Evolutionary conservation across 371 early-diverging fungal genomes (phyloP), one percentile per base, ranked within the genome.

Genomic region (Batkoa obscura): DNA sequence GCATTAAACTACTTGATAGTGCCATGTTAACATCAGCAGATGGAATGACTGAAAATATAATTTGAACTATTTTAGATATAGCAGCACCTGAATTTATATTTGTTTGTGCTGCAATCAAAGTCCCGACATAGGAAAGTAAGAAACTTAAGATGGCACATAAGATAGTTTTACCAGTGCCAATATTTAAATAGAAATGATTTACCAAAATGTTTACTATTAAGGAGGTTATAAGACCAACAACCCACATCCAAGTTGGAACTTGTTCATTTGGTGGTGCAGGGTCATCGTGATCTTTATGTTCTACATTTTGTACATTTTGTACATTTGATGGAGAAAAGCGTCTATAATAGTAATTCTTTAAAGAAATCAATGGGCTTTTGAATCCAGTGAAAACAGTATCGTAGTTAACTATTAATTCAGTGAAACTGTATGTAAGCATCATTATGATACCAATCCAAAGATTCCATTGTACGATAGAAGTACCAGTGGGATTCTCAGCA

Each of bases 391-490:
- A 73, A 43, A 82, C 64, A 2, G 73, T 65, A 15, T 69, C 66
- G 53, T 76, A 78, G 55, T 73, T 72, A 36, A 69, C 61, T 54
- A 69, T 62, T 36, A 82, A 65, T 66, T 83, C 82, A 12, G 79
- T 62, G 55, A 83, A 75, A 23, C 77, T 67, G 43, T 76, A 61
- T 34, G 74, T 63, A 37, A 80, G 71, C 81, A 84, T 81, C 33
- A 83, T 66, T 3, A 76, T 72, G 59, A 84, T 75, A 64, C 85
- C 85, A 17, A 81, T 81, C 83, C 79, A 79, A 32, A 79, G 60
- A 65, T 73, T 76, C 76, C 76, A 75, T 30, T 65, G 66, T 50
- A 73, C 71, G 15, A 69, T 68, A 23, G 45, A 15, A 9, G 17
- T 23, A 15, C 17, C 45, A n/a, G 10, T 45, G 8, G 4, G 4